Conservation (phyloP, 2,329 filamentous ascomycete species). For the Cytospora schulzeri region DNA sequence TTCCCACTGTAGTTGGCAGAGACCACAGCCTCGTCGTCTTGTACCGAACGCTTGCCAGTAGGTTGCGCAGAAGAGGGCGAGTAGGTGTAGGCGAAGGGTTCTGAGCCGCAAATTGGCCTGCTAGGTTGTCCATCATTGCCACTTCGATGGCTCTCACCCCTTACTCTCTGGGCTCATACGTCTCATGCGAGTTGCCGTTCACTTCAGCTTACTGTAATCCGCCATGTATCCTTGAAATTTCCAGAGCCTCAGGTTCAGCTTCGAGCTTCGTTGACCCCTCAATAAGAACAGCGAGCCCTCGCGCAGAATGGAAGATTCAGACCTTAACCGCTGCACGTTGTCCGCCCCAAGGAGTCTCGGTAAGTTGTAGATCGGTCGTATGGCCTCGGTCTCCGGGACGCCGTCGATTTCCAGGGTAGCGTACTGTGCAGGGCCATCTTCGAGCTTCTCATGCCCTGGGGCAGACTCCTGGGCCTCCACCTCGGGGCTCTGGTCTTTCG, state of each 20-base stretch:
- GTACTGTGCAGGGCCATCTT: conserved; percentile 39
- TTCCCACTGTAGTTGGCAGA: not conserved
- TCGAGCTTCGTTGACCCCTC: conserved; percentile 43
- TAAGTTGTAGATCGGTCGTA: conserved; percentile 57
- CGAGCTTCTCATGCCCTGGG: not conserved
- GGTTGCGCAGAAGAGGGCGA: not conserved
- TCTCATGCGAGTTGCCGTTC: not conserved
- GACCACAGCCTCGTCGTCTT: not conserved
- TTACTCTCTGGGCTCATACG: not conserved
- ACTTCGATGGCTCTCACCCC: no score
- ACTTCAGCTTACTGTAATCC: conserved; percentile 6
- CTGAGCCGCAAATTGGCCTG: not conserved
- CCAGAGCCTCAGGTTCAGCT: conserved; percentile 57
- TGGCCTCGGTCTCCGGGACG: conserved; percentile 38
- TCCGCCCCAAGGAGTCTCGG: conserved; percentile 51
- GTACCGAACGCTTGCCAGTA: not conserved
- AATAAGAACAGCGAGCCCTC: conserved; percentile 48
- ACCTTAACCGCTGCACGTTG: conserved; percentile 44
- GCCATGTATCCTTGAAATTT: conserved; percentile 58
- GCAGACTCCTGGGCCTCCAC: not conserved
- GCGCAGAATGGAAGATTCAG: conserved; percentile 38
- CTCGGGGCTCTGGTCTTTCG: conserved; percentile 1
- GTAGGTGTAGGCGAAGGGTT: not conserved
- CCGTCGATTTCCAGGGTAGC: conserved; percentile 48
- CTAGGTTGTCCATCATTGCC: no score